Conservation (phyloP, 1,139 yeast genomes). For the Geotrichum aggregatum region DNA sequence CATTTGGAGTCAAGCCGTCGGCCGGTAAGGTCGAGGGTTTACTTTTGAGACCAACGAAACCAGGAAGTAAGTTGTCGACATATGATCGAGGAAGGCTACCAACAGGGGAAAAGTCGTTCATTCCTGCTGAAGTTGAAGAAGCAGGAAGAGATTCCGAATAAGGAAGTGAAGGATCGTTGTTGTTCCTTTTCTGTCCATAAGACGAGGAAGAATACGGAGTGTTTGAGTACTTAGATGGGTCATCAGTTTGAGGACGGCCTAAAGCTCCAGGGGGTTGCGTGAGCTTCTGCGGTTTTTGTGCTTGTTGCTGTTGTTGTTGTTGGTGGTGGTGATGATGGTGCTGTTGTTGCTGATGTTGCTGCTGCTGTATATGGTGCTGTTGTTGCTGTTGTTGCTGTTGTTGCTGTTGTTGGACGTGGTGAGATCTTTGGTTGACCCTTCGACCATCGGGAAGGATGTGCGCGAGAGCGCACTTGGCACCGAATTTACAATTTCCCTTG, state of each 20-base stretch:
- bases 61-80: constrained; percentile 3
- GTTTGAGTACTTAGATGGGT: constrained; percentile 5
- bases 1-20: neutral
- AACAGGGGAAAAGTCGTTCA: neutral
- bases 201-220: constrained; percentile 1
- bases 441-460: constrained; percentile 87
- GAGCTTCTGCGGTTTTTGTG: constrained; percentile 3
- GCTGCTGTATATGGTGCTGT: too few species aligned
- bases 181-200: constrained; percentile 6
- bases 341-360: constrained; percentile 12
- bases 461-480: constrained; percentile 86
- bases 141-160: constrained; percentile 5
- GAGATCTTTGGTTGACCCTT: constrained; percentile 56
- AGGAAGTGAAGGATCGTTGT: neutral
- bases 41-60: neutral
- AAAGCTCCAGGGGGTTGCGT: neutral
- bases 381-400: constrained; percentile 18
- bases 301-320: constrained; percentile 14
- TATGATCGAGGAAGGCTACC: constrained; percentile 1
- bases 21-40: neutral
- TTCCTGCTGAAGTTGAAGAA: neutral
- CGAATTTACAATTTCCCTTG: constrained; percentile 85
- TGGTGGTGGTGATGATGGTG: constrained; percentile 9
- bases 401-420: constrained; percentile 19
- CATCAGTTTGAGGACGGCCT: constrained; percentile 3